A percentile compares a stretch with the other conserved stretches of the same genome.
Evolutionary conservation across 2,329 filamentous ascomycete genomes (phyloP).

Genomic region (Paracoccidioides brasiliensis): DNA sequence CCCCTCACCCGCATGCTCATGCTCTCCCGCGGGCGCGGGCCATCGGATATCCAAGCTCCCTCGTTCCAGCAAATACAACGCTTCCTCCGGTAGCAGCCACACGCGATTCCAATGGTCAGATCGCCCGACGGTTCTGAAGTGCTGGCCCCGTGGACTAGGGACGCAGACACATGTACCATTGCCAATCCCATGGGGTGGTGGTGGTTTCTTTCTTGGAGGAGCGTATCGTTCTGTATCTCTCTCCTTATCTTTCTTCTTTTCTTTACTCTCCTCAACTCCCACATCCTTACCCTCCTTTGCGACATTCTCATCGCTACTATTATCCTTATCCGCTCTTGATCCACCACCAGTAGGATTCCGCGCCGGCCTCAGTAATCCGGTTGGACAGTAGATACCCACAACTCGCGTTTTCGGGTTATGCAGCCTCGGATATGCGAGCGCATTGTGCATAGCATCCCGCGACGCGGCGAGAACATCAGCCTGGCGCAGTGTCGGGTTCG

Average conservation of each 20-base stretch:
- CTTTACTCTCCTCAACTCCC: conserved; percentile 6
- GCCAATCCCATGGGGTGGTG: conserved; percentile 12
- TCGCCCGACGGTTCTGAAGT: conserved; percentile 64
- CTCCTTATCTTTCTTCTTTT: conserved; percentile 10
- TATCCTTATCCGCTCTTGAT: not conserved
- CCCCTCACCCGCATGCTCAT: conserved; percentile 26
- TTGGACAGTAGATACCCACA: conserved; percentile 61
- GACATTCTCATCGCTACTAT: not conserved
- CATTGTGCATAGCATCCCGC: conserved; percentile 77
- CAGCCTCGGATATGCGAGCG: conserved; percentile 61
- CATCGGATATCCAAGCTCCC: conserved; percentile 80
- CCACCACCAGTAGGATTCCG: conserved; percentile 8
- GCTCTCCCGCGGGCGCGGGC: conserved; percentile 39
- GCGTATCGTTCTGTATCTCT: conserved; percentile 4
- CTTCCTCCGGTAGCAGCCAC: conserved; percentile 86
- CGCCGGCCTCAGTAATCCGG: conserved; percentile 30
- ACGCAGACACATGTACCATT: conserved; percentile 45
- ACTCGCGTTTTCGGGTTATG: conserved; percentile 56
- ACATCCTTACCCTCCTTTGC: not conserved
- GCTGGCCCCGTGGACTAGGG: conserved; percentile 57
- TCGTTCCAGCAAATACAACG: conserved; percentile 75
- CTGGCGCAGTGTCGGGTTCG: conserved; percentile 75
- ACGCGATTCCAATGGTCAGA: conserved; percentile 51
- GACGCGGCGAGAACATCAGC: conserved; percentile 65
- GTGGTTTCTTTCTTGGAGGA: not conserved